Evolutionary conservation across 2,329 filamentous ascomycete genomes (phyloP), one percentile per base, ranked within the genome.

Genomic region (Chaetomiaceae sp.): DNA sequence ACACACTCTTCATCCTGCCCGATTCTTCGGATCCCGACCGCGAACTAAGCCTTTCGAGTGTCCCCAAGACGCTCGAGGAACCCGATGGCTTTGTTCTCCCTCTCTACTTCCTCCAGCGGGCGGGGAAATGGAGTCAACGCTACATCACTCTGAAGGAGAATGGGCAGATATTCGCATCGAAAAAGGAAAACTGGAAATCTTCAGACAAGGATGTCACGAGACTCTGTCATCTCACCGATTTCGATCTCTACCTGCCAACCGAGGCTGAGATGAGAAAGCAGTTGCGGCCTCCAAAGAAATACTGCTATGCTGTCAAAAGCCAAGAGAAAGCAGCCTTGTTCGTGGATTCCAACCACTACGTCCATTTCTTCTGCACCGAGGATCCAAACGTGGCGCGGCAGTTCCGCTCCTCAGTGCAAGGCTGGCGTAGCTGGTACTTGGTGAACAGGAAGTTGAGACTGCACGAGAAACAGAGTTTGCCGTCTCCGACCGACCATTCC

Each of bases 371-470:
- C 71, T 86, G 83, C 54, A 89, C 87, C 1, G 89, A 89, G 40
- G 89, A 96, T 62, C 73, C 78, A 5, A 67, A 73, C 1, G 69
- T 84, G 1, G 89, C 88, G 0, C 76, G 79, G n/a, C 72, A 74
- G 13, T 96, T 92, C 71, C 84, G 87, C 63, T 75, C 79, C 14
- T 77, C 79, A 21, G 77, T 95, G 1, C 90, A 96, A 57, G 73
- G 73, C 34, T 96, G 91, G 91, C 82, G 92, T 54, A 95, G 89
- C 68, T 96, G 90, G 90, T 96, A 96, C 64, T 72, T 96, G 7
- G 86, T 89, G 38, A 85, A 89, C 61, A 83, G 84, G 56, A 79
- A 86, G 65, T 82, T 67, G 63, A 33, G 70, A 67, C 52, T 62
- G 63, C 16, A 63, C 59, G 18, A 66, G 67, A 44, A 64, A 47